These are phyloP conservation scores for Phytophthora rubi DNA, from an alignment of 352 stramenopile species.

Conservation along the genomic window DNA sequence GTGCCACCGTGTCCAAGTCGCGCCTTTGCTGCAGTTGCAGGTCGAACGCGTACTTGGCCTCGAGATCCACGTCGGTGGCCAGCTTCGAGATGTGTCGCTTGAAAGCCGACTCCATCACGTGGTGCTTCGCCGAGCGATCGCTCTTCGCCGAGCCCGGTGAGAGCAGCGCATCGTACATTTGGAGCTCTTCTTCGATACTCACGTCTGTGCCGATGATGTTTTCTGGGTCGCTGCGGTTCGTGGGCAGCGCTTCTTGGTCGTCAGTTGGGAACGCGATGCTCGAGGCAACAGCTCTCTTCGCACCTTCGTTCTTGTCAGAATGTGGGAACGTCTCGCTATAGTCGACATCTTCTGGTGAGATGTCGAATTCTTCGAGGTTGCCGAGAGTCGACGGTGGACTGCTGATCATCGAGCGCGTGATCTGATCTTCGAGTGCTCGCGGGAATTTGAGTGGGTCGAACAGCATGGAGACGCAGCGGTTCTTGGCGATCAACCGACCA, in stretches of 20 bases:
- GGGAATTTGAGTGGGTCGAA: constrained; percentile 76
- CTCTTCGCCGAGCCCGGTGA: constrained; percentile 36
- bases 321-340: constrained; percentile 25
- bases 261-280: constrained; percentile 44
- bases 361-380: constrained; percentile 69
- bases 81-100: constrained; percentile 59
- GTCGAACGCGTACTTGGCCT: constrained; percentile 67
- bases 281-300: constrained; percentile 9
- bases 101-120: constrained; percentile 68
- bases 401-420: constrained; percentile 63
- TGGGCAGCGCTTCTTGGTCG: constrained; percentile 47
- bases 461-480: constrained; percentile 69
- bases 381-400: constrained; percentile 49
- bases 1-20: constrained; percentile 58
- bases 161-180: constrained; percentile 51
- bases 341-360: constrained; percentile 51
- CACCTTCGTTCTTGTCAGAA: constrained; percentile 23
- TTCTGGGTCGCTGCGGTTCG: constrained; percentile 57
- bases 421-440: constrained; percentile 59
- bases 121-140: constrained; percentile 33
- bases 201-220: constrained; percentile 52
- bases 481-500: constrained; percentile 78
- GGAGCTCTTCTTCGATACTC: constrained; percentile 63
- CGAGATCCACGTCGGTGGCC: constrained; percentile 57
- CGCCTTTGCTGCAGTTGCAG: constrained; percentile 59